These are phyloP conservation scores for Penicillium cataractarum DNA, from an alignment of 495 filamentous ascomycete genomes.

Conservation along the genomic window DNA sequence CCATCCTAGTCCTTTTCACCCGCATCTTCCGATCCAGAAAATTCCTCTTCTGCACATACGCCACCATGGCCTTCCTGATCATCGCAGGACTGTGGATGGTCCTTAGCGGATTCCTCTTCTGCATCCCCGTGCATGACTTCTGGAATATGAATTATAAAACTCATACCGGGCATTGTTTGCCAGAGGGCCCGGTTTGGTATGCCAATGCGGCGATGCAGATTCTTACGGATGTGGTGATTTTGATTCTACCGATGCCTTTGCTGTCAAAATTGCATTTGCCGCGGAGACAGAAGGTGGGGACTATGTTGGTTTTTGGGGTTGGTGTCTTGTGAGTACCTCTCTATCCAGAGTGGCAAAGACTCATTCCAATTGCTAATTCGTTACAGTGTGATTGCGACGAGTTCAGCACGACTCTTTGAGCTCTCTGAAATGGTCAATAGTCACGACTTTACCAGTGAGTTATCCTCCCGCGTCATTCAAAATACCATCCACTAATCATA, in stretches of 20 bases:
- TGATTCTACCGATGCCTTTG: constrained; percentile 50
- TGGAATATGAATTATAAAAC: constrained; percentile 21
- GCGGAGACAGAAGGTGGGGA: constrained; percentile 41
- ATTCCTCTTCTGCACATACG: constrained; percentile 34
- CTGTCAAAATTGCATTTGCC: constrained; percentile 46
- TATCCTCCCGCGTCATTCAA: neutral
- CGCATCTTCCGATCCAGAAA: constrained; percentile 41
- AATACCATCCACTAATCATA: constrained; percentile 7
- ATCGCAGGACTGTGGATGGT: constrained; percentile 41
- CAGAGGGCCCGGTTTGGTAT: constrained; percentile 41
- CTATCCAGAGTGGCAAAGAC: too few relatives aligned
- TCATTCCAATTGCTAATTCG: neutral
- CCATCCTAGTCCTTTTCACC: constrained; percentile 43
- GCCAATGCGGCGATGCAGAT: constrained; percentile 52
- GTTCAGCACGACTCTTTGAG: constrained; percentile 34
- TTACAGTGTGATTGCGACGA: constrained; percentile 42
- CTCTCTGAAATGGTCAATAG: constrained; percentile 23
- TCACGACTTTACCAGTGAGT: constrained; percentile 31
- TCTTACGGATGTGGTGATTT: constrained; percentile 47
- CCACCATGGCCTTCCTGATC: constrained; percentile 38
- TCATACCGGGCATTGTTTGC: constrained; percentile 32
- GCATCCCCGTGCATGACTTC: constrained; percentile 37
- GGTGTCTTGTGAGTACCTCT: constrained; percentile 49
- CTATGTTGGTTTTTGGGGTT: constrained; percentile 49
- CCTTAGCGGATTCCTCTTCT: constrained; percentile 44